Percentiles rank a stretch among this genome's conserved stretches.
Conservation (phyloP, 192 early-diverging fungal species). For the Podila verticillata region DNA sequence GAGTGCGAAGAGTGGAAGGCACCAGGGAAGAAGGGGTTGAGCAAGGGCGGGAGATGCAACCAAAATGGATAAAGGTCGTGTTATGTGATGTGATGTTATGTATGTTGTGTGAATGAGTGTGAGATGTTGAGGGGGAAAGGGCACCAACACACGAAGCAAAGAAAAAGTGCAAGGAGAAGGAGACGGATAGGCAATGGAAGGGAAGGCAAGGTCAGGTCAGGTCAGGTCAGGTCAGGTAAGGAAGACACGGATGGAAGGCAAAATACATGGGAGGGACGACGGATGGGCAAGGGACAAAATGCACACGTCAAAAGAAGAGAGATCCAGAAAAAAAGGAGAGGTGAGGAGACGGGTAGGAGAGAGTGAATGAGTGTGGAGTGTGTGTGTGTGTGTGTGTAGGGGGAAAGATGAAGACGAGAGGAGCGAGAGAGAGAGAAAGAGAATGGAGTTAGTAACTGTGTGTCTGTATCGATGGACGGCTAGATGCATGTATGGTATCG, state of each 20-base stretch:
- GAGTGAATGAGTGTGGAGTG: not conserved
- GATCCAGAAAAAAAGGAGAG: not conserved
- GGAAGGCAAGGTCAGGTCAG: not conserved
- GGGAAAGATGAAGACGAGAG: not conserved
- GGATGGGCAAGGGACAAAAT: too few relatives aligned
- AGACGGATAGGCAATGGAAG: not conserved
- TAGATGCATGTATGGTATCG: not conserved
- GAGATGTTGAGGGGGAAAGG: not conserved
- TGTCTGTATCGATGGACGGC: not conserved
- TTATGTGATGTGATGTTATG: too few relatives aligned
- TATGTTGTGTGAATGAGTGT: not conserved
- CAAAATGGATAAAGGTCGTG: too few relatives aligned
- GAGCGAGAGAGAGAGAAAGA: slow-evolving; percentile 6
- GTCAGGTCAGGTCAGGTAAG: not conserved
- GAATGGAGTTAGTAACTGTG: slow-evolving; percentile 12
- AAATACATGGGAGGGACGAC: not conserved
- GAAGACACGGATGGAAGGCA: not conserved
- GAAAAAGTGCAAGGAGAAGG: not conserved
- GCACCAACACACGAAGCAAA: too few relatives aligned
- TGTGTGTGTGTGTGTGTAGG: not conserved
- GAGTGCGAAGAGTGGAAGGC: too few relatives aligned
- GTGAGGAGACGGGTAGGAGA: not conserved
- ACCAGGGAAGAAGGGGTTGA: too few relatives aligned
- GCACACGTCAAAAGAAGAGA: too few relatives aligned
- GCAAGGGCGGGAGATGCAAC: too few relatives aligned